Base-by-base conservation (phyloP, 2,329 filamentous ascomycete genomes). In the Huntiella decipiens region DNA sequence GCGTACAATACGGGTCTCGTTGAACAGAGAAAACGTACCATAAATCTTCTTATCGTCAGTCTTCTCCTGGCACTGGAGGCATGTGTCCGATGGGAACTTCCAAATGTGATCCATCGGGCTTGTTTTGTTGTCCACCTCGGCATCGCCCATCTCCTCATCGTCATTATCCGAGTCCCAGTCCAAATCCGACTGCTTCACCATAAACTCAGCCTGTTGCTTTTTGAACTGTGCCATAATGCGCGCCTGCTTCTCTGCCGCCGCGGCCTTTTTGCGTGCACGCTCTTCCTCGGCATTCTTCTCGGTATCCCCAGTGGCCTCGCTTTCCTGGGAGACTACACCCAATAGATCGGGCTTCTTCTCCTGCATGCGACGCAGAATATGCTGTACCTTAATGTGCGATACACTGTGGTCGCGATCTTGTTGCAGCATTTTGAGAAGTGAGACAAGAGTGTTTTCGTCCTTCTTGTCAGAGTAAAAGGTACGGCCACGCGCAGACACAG, bases 201-300 rank as follows among this genome's bases (percentile, higher is more conserved):
- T 66, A 62, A 98, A 98, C 55, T 77, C 91, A 62, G 92, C 88
- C 58, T 96, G 92, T 57, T 98, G 88, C 57, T 94, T 82, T 59
- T 96, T 91, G 62, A 98, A 95, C 57, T 95, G 86, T 1, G 87
- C 91, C 87, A 98, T 95, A 31, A 98, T 85, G 56, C 77, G 82
- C 2, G 87, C 87, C 61, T 96, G 87, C 16, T 91, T 77, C 54
- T 86, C 88, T 36, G 87, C 64, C 0, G 91, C 91, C 44, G 88
- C 83, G 61, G 82, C 82, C 68, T 95, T 98, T 66, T 88, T 94
- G 50, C 76, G 67, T 59, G 88, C 82, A 12, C 75, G 73, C 56
- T 88, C 82, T 53, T 80, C 80, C 49, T 82, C 79, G 34, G 69
- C 74, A 4, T 74, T 68, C 45, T 68, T 71, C 46, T 67, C 71